Evolutionary conservation across 1,284 basidiomycete species (phyloP).

Genomic region (Heterobasidion irregulare): DNA sequence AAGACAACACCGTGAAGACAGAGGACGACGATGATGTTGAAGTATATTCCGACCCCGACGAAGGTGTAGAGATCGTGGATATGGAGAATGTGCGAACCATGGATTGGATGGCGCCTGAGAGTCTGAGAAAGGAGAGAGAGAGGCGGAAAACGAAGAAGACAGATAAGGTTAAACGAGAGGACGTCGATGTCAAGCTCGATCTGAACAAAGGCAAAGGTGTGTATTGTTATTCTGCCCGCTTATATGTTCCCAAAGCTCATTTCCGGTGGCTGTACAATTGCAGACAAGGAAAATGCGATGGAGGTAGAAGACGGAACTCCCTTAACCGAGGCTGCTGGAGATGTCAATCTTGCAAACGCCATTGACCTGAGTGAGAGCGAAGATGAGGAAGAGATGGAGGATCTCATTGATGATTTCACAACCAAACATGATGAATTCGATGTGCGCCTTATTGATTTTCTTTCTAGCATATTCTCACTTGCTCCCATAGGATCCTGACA

Average conservation of each 20-base stretch:
- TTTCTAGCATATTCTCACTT: conserved; percentile 1
- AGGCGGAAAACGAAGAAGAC: conserved; percentile 28
- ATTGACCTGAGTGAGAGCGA: conserved; percentile 81
- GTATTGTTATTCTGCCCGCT: conserved; percentile 3
- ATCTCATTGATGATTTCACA: conserved; percentile 74
- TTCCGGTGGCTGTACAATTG: background rate
- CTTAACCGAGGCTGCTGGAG: conserved; percentile 17
- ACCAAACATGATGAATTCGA: conserved; percentile 25
- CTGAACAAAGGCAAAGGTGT: conserved; percentile 27
- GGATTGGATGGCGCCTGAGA: conserved; percentile 88
- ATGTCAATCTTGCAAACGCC: conserved; percentile 60
- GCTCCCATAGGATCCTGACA: conserved; percentile 31
- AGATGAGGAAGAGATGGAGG: conserved; percentile 80
- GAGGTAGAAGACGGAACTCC: conserved; percentile 22
- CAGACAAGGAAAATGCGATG: conserved; percentile 16
- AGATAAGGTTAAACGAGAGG: conserved; percentile 39
- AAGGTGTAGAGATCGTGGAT: conserved; percentile 82
- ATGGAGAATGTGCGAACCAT: conserved; percentile 76
- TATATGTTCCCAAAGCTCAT: background rate
- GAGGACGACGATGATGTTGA: conserved; percentile 43
- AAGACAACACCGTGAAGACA: conserved; percentile 17
- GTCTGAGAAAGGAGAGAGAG: conserved; percentile 51
- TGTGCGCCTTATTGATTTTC: conserved; percentile 23
- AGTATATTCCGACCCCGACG: conserved; percentile 82
- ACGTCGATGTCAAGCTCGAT: conserved; percentile 15